A percentile compares a stretch with the other conserved stretches of the same genome.
These are phyloP conservation scores for Acorus calamus DNA, from an alignment of 106 monocot species.

Conservation along the genomic window DNA sequence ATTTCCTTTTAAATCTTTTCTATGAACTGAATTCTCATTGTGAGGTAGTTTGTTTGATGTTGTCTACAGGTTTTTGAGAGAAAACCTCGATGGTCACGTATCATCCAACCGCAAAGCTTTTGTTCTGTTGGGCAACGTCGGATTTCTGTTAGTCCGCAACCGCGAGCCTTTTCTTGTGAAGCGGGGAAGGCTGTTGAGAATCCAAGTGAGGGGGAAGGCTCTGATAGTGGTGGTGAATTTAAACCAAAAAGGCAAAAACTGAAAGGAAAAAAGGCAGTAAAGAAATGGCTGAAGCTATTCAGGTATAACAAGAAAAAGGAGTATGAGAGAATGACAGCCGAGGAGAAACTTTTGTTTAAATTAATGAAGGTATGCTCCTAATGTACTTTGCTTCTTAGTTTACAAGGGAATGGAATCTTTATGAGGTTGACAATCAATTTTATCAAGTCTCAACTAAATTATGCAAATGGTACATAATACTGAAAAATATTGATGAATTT, in stretches of 20 bases:
- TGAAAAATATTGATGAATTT: too few species aligned
- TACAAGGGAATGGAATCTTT: not conserved
- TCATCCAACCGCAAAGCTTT: too few species aligned
- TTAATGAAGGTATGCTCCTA: slow-evolving; percentile 47
- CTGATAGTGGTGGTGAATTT: slow-evolving; percentile 9
- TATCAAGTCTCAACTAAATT: too few species aligned
- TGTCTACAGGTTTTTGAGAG: too few species aligned
- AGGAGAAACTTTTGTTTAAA: slow-evolving; percentile 89
- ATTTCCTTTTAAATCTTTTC: too few species aligned
- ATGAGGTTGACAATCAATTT: too few species aligned
- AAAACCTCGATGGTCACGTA: too few species aligned
- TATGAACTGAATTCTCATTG: too few species aligned
- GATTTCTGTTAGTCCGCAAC: too few species aligned
- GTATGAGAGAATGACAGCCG: slow-evolving; percentile 85
- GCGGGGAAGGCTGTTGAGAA: slow-evolving; percentile 16
- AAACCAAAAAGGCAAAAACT: slow-evolving; percentile 77
- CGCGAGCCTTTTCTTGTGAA: not conserved
- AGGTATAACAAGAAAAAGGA: slow-evolving; percentile 96
- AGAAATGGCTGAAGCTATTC: slow-evolving; percentile 80
- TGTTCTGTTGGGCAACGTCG: too few species aligned
- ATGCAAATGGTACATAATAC: too few species aligned
- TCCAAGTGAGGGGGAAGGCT: slow-evolving; percentile 3
- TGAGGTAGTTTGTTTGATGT: too few species aligned
- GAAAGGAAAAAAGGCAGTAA: slow-evolving; percentile 83
- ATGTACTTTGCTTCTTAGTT: slow-evolving; percentile 3